Base-by-base conservation (phyloP, 1,284 basidiomycete species). In the Phellinidium pouzarii region DNA sequence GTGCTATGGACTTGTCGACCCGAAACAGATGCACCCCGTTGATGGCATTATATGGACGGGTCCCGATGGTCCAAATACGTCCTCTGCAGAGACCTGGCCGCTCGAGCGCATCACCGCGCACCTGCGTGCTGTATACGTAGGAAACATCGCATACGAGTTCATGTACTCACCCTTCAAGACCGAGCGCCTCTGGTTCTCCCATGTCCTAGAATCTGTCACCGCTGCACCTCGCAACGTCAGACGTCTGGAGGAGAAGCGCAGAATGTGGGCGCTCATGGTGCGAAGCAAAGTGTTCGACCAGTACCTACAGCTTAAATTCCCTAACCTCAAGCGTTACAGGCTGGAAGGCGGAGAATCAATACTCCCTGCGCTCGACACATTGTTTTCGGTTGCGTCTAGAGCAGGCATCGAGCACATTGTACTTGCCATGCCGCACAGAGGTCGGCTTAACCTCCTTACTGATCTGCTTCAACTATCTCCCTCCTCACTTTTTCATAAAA, bases 301-400 rank as follows among this genome's bases (percentile, higher is more conserved):
- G 59, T 92, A 90, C 64, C 67, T 91, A 41, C 88, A 89, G 62
- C 68, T 78, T 47, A 91, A 91, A 65, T 91, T 91, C 62, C 88
- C 90, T 0, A 90, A 86, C 65, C 58, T 91, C 64, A 91, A 91
- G 68, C 77, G 88, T 9, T 92, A 91, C 64, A 87, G 88, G 0
- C 71, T 91, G 25, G 91, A 94, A 67, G 91, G 91, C 1, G 92
- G 87, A 1, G 92, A 94, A 70, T 89, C 87, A 4, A 93, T 94
- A 91, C 68, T 94, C 17, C 85, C 89, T 0, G 90, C 89, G 0
- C 72, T 94, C 1, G 88, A 92, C 59, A 74, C 80, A 0, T 66
- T 94, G 9, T 90, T 94, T 59, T 71, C 75, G 1, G 72, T 77
- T 2, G 82, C 89, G 8, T 77, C 88, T 2, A 65, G 70, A 58